phyloP scores from a whole-genome alignment of 345 rosid species.

The Barbarea vulgaris region DNA sequence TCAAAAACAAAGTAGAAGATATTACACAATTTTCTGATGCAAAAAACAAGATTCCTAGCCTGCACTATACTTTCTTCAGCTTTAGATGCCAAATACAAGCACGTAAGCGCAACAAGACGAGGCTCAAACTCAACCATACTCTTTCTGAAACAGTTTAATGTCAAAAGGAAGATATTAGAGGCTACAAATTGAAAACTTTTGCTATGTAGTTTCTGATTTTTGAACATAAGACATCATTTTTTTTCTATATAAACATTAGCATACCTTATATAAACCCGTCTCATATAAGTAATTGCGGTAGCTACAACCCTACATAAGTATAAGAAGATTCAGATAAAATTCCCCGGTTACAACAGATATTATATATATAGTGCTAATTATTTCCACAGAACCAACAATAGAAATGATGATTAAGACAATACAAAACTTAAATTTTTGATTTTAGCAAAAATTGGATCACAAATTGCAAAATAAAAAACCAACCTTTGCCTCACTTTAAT shows the following conservation, averaged over 20 bases:
- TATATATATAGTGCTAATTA: background rate
- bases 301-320: slow-evolving; percentile 77
- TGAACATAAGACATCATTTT: background rate
- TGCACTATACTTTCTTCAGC: slow-evolving; percentile 97
- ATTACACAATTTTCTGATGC: slow-evolving; percentile 66
- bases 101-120: slow-evolving; percentile 84
- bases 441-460: background rate
- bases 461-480: slow-evolving; percentile 16
- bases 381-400: background rate
- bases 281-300: slow-evolving; percentile 89
- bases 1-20: slow-evolving; percentile 32
- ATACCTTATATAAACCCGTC: slow-evolving; percentile 85
- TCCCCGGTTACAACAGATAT: background rate
- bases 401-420: background rate
- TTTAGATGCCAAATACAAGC: slow-evolving; percentile 94
- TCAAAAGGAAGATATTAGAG: slow-evolving; percentile 2
- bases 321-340: background rate
- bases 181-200: background rate
- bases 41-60: slow-evolving; percentile 72
- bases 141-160: slow-evolving; percentile 53
- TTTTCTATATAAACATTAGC: background rate
- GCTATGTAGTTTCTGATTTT: background rate
- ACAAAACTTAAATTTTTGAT: background rate
- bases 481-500: slow-evolving; percentile 96
- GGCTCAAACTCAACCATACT: slow-evolving; percentile 94